These are phyloP conservation scores for Volvox reticuliferus DNA, from an alignment of 139 green algal genomes.

Conservation along the genomic window DNA sequence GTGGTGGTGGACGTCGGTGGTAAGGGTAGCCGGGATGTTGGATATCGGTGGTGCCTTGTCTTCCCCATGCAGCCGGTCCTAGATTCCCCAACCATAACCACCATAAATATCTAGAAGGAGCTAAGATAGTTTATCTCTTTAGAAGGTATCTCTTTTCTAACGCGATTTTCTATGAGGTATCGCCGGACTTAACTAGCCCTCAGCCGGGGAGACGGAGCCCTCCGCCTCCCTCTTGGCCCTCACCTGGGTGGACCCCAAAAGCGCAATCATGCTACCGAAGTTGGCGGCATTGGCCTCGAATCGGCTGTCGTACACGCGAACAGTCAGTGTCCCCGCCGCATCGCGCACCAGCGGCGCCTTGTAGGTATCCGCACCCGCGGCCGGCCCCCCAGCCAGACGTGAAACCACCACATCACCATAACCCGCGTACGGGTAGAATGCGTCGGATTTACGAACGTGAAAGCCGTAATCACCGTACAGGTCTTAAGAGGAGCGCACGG, in stretches of 20 bases:
- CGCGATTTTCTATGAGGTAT: no score
- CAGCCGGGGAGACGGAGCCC: no score
- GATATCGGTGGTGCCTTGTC: no score
- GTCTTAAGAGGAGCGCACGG: neutral
- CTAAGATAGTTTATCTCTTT: no score
- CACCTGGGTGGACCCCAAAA: neutral
- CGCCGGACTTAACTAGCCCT: no score
- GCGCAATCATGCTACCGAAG: neutral
- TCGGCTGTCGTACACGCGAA: neutral
- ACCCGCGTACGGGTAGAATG: neutral
- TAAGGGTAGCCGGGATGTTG: no score
- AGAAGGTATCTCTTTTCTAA: no score
- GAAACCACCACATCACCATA: neutral
- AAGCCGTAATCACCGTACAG: conserved; percentile 9
- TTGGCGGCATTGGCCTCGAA: neutral
- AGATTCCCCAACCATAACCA: no score
- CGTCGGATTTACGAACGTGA: neutral
- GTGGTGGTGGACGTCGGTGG: no score
- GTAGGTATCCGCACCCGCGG: neutral
- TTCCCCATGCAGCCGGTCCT: no score
- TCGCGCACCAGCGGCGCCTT: neutral
- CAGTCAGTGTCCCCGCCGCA: neutral
- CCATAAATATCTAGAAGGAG: no score
- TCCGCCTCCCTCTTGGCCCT: no score
- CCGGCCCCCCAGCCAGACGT: neutral